Conservation (phyloP, 495 filamentous ascomycete species). For the Patellaria atrata region DNA sequence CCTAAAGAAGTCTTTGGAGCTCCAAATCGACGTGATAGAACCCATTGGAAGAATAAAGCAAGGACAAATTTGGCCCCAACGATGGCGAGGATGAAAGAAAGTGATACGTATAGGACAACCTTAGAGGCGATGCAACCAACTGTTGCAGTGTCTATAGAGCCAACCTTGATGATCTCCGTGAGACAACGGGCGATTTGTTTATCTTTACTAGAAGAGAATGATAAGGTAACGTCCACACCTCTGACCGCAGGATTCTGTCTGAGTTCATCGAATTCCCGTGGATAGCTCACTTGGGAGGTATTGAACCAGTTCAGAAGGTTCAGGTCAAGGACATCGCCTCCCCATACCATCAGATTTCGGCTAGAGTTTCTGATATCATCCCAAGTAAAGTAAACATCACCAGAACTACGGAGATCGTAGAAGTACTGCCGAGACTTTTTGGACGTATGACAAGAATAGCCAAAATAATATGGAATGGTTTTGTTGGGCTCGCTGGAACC, state of each 20-base stretch:
- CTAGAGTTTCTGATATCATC: slow-evolving; percentile 78
- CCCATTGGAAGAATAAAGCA: slow-evolving; percentile 92
- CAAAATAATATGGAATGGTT: slow-evolving; percentile 59
- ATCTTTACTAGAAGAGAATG: slow-evolving; percentile 61
- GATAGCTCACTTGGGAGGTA: slow-evolving; percentile 62
- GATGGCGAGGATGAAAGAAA: slow-evolving; percentile 85
- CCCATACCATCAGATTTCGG: slow-evolving; percentile 84
- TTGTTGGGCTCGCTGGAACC: slow-evolving; percentile 65
- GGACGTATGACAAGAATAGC: slow-evolving; percentile 85
- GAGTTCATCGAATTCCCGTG: slow-evolving; percentile 64
- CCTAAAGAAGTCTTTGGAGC: slow-evolving; percentile 57
- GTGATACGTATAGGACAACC: slow-evolving; percentile 88
- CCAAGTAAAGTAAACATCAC: slow-evolving; percentile 92
- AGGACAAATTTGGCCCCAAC: slow-evolving; percentile 77
- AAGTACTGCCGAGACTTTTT: slow-evolving; percentile 50
- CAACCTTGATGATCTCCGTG: slow-evolving; percentile 85
- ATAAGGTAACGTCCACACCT: slow-evolving; percentile 82
- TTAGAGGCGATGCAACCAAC: slow-evolving; percentile 96
- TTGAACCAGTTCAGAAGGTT: slow-evolving; percentile 88
- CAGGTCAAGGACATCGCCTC: slow-evolving; percentile 87
- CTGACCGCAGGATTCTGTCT: slow-evolving; percentile 59
- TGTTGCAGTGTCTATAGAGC: slow-evolving; percentile 87
- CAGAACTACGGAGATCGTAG: slow-evolving; percentile 45
- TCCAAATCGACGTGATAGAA: slow-evolving; percentile 68
- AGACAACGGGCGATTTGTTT: slow-evolving; percentile 76